phyloP scores from a whole-genome alignment of 768 basidiomycete species.

The Rhodosporidiobolus sp. region DNA sequence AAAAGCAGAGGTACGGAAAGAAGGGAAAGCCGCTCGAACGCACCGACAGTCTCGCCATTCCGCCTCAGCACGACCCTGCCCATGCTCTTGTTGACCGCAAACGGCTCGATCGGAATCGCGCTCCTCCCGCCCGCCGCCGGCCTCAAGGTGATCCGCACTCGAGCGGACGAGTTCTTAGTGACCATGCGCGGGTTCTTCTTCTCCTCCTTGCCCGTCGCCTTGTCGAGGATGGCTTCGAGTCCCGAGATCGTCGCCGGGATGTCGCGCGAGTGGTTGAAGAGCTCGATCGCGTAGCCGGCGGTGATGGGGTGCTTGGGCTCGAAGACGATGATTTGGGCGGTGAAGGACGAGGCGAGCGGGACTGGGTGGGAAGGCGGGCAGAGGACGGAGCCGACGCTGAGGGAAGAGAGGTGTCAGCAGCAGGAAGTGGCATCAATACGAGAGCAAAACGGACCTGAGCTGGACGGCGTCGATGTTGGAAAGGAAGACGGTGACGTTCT shows the following conservation, averaged over 20 bases:
- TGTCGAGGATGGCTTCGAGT: conserved; percentile 73
- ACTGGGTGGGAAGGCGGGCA: conserved; percentile 71
- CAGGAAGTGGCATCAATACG: not conserved
- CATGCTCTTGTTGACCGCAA: conserved; percentile 89
- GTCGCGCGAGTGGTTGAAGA: conserved; percentile 91
- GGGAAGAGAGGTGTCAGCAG: not conserved
- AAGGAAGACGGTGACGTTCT: conserved; percentile 81
- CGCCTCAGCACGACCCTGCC: conserved; percentile 82
- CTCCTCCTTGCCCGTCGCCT: conserved; percentile 66
- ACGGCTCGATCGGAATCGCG: conserved; percentile 81
- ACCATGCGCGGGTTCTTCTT: conserved; percentile 85
- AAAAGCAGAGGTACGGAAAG: not conserved
- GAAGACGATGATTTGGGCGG: conserved; percentile 86
- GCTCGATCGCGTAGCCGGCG: conserved; percentile 78
- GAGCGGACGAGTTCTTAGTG: conserved; percentile 77
- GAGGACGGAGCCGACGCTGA: conserved; percentile 77
- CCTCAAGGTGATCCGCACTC: conserved; percentile 76
- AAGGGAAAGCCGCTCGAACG: not conserved
- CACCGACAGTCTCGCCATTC: conserved; percentile 82
- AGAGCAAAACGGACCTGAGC: conserved; percentile 51
- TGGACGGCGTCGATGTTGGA: conserved; percentile 80
- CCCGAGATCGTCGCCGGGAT: conserved; percentile 83
- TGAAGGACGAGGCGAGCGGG: conserved; percentile 72
- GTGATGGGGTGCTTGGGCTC: conserved; percentile 87
- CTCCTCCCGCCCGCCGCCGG: conserved; percentile 52